Percentiles rank a stretch among this genome's conserved stretches.
Evolutionary conservation across 2,329 filamentous ascomycete genomes (phyloP).

Genomic region (Aureobasidium namibiae): DNA sequence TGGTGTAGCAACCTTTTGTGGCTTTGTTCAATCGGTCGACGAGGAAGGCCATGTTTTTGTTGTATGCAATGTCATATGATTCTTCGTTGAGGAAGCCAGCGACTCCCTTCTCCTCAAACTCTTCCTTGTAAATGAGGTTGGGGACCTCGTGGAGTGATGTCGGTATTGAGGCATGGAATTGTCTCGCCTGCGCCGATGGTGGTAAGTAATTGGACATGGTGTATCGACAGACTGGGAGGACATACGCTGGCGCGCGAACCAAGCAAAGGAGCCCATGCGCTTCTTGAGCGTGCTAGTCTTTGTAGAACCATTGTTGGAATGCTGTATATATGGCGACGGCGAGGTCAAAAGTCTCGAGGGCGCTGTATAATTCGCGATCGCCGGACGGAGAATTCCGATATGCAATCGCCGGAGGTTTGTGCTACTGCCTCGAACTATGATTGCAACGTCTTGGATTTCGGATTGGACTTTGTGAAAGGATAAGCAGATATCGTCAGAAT

Average conservation of each 20-base stretch:
- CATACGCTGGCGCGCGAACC: neutral
- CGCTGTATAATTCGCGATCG: neutral
- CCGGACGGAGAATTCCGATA: neutral
- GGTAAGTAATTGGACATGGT: neutral
- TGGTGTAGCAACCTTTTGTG: conserved; percentile 53
- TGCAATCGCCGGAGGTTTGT: neutral
- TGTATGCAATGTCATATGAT: conserved; percentile 72
- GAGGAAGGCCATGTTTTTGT: conserved; percentile 67
- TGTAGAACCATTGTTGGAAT: conserved; percentile 10
- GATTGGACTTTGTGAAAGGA: neutral
- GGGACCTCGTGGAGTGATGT: conserved; percentile 12
- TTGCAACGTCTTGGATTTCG: neutral
- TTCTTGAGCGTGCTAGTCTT: conserved; percentile 1
- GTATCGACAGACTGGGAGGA: neutral
- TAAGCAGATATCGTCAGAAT: neutral
- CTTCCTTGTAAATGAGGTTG: conserved; percentile 6
- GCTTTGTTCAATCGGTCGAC: conserved; percentile 68
- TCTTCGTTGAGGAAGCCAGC: conserved; percentile 56
- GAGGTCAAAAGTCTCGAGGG: neutral
- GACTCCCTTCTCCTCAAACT: conserved; percentile 8
- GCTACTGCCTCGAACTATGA: neutral
- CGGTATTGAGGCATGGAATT: conserved; percentile 6
- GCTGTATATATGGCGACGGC: neutral
- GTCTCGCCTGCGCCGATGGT: conserved; percentile 5
- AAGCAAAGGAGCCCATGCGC: neutral